Evolutionary conservation across 768 basidiomycete genomes (phyloP).

Genomic region (Strobilomyces confusus): DNA sequence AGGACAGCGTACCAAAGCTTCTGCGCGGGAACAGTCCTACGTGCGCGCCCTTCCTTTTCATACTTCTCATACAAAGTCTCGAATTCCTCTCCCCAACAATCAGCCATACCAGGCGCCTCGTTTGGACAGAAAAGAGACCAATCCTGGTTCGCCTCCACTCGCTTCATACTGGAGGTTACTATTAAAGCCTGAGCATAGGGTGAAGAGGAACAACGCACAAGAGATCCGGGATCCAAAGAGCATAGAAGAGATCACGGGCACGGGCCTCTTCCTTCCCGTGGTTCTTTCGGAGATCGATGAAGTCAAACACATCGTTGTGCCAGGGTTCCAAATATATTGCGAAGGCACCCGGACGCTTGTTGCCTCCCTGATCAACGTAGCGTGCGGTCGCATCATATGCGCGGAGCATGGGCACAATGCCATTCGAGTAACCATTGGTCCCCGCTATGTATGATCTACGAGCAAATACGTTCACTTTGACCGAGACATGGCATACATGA

Average conservation of each 20-base stretch:
- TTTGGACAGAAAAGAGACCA: conserved; percentile 99
- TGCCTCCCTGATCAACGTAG: conserved; percentile 98
- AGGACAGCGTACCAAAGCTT: conserved; percentile 98
- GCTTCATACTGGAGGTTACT: conserved; percentile 73
- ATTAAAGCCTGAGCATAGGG: neutral
- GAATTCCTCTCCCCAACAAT: conserved; percentile 88
- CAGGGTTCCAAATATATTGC: conserved; percentile 99
- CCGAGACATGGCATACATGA: neutral
- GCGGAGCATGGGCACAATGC: conserved; percentile 98
- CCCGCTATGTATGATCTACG: conserved; percentile 95
- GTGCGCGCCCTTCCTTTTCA: conserved; percentile 84
- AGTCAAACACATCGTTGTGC: conserved; percentile 97
- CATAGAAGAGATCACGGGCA: conserved; percentile 96
- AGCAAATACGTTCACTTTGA: neutral
- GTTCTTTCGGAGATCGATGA: conserved; percentile 97
- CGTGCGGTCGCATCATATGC: conserved; percentile 97
- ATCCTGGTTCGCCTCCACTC: conserved; percentile 81
- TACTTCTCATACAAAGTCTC: conserved; percentile 82
- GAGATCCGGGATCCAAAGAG: conserved; percentile 95
- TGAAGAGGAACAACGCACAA: conserved; percentile 54
- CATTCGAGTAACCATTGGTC: conserved; percentile 98
- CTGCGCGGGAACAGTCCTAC: conserved; percentile 85
- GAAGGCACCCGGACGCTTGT: conserved; percentile 98
- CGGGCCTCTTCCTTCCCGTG: conserved; percentile 98
- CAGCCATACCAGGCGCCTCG: conserved; percentile 86